Percentiles rank a stretch among this genome's conserved stretches.
Evolutionary conservation across 2,329 filamentous ascomycete species (phyloP).

Genomic region (Penicillium sp.): DNA sequence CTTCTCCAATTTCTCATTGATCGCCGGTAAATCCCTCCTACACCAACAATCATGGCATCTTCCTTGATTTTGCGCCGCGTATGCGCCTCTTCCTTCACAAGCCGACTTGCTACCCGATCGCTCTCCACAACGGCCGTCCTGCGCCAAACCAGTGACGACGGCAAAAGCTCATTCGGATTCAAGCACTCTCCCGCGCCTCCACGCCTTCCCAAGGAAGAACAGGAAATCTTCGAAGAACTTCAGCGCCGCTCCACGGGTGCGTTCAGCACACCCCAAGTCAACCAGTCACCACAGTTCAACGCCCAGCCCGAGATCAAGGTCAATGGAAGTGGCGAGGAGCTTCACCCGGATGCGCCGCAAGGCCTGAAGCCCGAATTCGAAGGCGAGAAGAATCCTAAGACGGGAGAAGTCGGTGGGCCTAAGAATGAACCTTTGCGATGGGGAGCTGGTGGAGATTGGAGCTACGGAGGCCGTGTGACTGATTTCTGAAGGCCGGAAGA

Average conservation of each 20-base stretch:
- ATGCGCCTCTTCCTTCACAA: constrained; percentile 53
- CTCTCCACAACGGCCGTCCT: constrained; percentile 37
- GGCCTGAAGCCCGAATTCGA: constrained; percentile 91
- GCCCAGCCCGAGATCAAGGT: constrained; percentile 58
- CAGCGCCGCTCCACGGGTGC: constrained; percentile 77
- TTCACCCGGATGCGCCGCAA: constrained; percentile 73
- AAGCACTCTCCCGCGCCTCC: constrained; percentile 71
- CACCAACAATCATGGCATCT: constrained; percentile 28
- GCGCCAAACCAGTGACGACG: constrained; percentile 28
- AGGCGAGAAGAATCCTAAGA: constrained; percentile 89
- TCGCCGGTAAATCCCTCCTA: constrained; percentile 6
- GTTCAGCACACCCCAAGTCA: constrained; percentile 71
- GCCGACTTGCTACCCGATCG: constrained; percentile 26
- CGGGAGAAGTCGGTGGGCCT: constrained; percentile 92
- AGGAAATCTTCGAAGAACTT: constrained; percentile 87
- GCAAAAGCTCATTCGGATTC: constrained; percentile 43
- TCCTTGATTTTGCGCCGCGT: constrained; percentile 38
- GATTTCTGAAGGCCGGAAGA: constrained; percentile 68
- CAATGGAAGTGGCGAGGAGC: constrained; percentile 65
- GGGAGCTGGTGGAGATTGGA: constrained; percentile 81
- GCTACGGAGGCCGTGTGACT: constrained; percentile 91
- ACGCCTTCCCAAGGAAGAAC: constrained; percentile 83
- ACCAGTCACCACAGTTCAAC: constrained; percentile 57
- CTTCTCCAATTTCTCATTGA: constrained; percentile 3
- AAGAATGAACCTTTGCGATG: constrained; percentile 96